phyloP scores from a whole-genome alignment of 2,329 filamentous ascomycete species.

The Pseudogymnoascus sp. region DNA sequence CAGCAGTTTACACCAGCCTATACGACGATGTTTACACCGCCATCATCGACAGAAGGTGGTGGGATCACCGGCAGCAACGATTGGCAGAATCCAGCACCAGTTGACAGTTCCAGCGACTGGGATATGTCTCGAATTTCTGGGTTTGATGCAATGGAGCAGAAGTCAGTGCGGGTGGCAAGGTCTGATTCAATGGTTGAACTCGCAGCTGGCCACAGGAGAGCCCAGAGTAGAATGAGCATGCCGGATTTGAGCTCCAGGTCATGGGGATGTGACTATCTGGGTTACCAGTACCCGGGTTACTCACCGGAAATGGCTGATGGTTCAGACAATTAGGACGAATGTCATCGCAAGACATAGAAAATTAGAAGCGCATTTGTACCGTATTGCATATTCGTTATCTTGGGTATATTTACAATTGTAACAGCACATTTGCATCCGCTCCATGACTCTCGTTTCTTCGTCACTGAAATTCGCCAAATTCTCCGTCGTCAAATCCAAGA shows the following conservation, averaged over 20 bases:
- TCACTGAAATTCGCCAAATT: constrained; percentile 70
- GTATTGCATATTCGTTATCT: constrained; percentile 1
- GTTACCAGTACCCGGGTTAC: not conserved
- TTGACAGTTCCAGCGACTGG: not conserved
- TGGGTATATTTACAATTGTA: constrained; percentile 7
- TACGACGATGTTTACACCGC: not conserved
- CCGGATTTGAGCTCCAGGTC: not conserved
- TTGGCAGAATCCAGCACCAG: not conserved
- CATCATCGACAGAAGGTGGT: not conserved
- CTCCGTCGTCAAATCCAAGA: constrained; percentile 77
- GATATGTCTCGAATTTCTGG: not conserved
- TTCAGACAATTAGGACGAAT: not conserved
- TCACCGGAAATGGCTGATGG: not conserved
- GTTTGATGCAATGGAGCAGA: not conserved
- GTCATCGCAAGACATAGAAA: not conserved
- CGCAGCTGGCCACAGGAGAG: not conserved
- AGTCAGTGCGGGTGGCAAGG: not conserved
- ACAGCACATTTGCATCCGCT: constrained; percentile 1
- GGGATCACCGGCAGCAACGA: not conserved
- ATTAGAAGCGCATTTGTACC: not conserved
- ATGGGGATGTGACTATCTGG: not conserved
- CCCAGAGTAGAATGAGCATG: not conserved
- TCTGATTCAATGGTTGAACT: not conserved
- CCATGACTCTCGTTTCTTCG: not conserved
- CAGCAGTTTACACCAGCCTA: not conserved